These are phyloP conservation scores for Mycena metata DNA, from an alignment of 768 basidiomycete genomes.

Conservation along the genomic window DNA sequence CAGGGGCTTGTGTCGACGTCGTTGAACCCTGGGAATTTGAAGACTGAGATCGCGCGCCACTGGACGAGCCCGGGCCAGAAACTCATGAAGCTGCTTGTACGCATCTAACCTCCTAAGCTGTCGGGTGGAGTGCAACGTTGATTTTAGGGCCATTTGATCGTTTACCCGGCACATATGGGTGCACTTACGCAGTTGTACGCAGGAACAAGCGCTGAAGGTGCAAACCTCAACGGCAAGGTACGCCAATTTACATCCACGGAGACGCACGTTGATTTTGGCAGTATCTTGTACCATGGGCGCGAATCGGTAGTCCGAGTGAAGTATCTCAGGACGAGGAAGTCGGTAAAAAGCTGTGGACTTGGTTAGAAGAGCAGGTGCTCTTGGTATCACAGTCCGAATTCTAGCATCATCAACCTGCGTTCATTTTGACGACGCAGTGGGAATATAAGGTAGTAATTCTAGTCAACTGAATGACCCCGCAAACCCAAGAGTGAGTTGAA, in stretches of 20 bases:
- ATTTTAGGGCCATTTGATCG: slow-evolving; percentile 16
- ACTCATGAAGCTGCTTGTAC: slow-evolving; percentile 7
- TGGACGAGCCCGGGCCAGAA: background rate
- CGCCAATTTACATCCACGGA: slow-evolving; percentile 29
- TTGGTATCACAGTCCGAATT: too few species aligned
- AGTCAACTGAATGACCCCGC: too few species aligned
- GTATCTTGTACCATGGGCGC: slow-evolving; percentile 61
- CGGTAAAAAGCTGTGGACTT: slow-evolving; percentile 56
- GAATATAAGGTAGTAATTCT: too few species aligned
- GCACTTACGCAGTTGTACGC: slow-evolving; percentile 65
- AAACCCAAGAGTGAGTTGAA: too few species aligned
- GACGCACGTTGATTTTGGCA: slow-evolving; percentile 21
- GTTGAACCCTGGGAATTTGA: slow-evolving; percentile 55
- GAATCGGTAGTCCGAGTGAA: slow-evolving; percentile 43
- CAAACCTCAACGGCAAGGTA: slow-evolving; percentile 59
- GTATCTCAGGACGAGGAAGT: slow-evolving; percentile 43
- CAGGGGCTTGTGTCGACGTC: slow-evolving; percentile 57
- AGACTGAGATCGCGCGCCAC: slow-evolving; percentile 31
- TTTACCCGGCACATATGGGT: slow-evolving; percentile 53
- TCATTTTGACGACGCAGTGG: too few species aligned
- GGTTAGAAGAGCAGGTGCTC: slow-evolving; percentile 58
- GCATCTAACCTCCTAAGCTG: background rate
- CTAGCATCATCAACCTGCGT: too few species aligned
- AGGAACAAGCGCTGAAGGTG: slow-evolving; percentile 59
- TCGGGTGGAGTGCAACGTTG: background rate